Percentiles rank a stretch among this genome's conserved stretches.
These are phyloP conservation scores for Filosporella fistucella DNA, from an alignment of 495 filamentous ascomycete species.

Conservation along the genomic window DNA sequence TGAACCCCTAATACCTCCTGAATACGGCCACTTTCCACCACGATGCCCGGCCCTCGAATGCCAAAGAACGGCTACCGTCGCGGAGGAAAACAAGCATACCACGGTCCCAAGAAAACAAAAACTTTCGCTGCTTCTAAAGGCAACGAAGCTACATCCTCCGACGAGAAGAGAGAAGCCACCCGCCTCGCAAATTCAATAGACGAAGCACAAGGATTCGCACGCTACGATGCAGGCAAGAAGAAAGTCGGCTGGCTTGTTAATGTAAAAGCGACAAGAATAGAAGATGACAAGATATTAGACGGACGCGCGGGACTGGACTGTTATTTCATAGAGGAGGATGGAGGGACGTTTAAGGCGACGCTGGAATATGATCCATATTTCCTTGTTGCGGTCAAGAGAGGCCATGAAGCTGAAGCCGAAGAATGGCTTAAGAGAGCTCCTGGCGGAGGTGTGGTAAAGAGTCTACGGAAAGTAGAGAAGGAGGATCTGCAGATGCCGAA, in stretches of 20 bases:
- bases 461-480: conserved; percentile 71
- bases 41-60: conserved; percentile 23
- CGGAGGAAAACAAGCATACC: conserved; percentile 47
- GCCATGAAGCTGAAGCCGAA: conserved; percentile 87
- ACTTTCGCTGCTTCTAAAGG: conserved; percentile 71
- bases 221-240: conserved; percentile 85
- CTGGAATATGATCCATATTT: conserved; percentile 97
- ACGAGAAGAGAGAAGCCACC: conserved; percentile 79
- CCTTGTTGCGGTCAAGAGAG: conserved; percentile 81
- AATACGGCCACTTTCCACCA: conserved; percentile 4
- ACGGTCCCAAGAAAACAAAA: conserved; percentile 48
- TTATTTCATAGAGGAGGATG: conserved; percentile 95
- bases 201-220: conserved; percentile 87
- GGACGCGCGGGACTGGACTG: conserved; percentile 83
- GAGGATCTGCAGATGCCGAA: conserved; percentile 97
- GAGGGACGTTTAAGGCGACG: conserved; percentile 92
- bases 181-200: conserved; percentile 86
- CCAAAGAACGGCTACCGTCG: conserved; percentile 48
- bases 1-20: conserved; percentile 4
- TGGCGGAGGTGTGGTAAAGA: conserved; percentile 82
- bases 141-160: conserved; percentile 77
- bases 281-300: conserved; percentile 70
- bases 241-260: conserved; percentile 92
- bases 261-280: conserved; percentile 82
- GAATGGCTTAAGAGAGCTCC: conserved; percentile 84